Percentiles rank a stretch among this genome's conserved stretches.
Conservation (phyloP, 176 grass and related monocot genomes). For the Rhynchospora breviuscula region DNA sequence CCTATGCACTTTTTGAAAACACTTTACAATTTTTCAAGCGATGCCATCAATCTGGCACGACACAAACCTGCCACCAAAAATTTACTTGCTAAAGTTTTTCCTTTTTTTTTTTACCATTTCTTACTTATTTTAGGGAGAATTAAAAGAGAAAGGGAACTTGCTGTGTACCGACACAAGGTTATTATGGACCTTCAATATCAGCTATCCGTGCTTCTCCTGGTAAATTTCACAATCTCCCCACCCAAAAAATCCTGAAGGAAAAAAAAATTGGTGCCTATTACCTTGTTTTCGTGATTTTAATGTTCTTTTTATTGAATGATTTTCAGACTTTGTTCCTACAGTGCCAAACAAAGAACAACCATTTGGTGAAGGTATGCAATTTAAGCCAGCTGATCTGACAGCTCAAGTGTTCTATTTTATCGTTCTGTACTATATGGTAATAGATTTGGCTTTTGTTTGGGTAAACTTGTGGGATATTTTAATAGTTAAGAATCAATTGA, state of each 20-base stretch:
- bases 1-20: no score
- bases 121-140: conserved; percentile 45
- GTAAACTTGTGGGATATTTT: background rate
- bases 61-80: no score
- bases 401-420: conserved; percentile 6
- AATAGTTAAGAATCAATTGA: background rate
- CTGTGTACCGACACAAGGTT: conserved; percentile 69
- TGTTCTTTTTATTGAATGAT: conserved; percentile 26
- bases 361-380: background rate
- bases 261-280: background rate
- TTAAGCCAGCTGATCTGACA: background rate
- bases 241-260: background rate
- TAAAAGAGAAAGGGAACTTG: conserved; percentile 67
- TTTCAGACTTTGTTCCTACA: conserved; percentile 61
- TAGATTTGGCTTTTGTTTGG: conserved; percentile 3
- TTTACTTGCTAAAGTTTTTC: no score
- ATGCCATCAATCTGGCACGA: no score
- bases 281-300: background rate
- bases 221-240: conserved; percentile 3
- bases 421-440: background rate
- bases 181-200: conserved; percentile 63
- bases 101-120: no score
- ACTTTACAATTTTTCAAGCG: background rate
- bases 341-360: conserved; percentile 36
- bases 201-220: conserved; percentile 57